Evolutionary conservation across 2,329 filamentous ascomycete genomes (phyloP).

Genomic region (Ascochyta pisi): DNA sequence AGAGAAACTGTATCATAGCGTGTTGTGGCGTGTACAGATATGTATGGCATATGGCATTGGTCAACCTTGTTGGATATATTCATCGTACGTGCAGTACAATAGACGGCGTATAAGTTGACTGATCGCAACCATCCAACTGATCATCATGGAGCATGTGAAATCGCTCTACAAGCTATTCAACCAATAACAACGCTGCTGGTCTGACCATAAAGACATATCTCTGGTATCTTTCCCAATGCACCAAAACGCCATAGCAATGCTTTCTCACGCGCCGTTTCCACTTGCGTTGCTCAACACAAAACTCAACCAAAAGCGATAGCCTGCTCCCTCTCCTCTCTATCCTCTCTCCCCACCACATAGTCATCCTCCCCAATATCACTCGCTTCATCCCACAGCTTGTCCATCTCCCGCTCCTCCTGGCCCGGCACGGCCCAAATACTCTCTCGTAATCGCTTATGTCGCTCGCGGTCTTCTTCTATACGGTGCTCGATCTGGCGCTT

Average conservation of each 20-base stretch:
- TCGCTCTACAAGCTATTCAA: neutral
- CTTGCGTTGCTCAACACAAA: neutral
- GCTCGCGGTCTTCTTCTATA: conserved; percentile 94
- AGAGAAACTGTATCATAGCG: conserved; percentile 43
- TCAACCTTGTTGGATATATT: conserved; percentile 39
- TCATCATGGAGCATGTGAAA: too few species aligned
- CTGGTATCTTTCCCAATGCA: conserved; percentile 40
- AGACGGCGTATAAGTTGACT: conserved; percentile 22
- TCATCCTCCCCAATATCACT: conserved; percentile 91
- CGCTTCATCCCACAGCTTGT: conserved; percentile 83
- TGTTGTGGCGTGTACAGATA: conserved; percentile 49
- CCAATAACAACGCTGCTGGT: neutral
- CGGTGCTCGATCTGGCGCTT: conserved; percentile 92
- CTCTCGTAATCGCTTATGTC: conserved; percentile 90
- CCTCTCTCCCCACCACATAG: conserved; percentile 76
- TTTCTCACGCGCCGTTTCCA: neutral
- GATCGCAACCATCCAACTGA: neutral
- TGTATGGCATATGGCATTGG: conserved; percentile 34
- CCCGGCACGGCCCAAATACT: conserved; percentile 88
- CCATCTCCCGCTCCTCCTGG: conserved; percentile 70
- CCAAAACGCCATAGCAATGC: conserved; percentile 38
- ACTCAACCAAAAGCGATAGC: conserved; percentile 52
- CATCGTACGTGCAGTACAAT: conserved; percentile 30
- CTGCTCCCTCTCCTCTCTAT: conserved; percentile 63
- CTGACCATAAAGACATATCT: neutral